Evolutionary conservation across 164 flowering plant genomes (phyloP).

Genomic region (Aristolochia contorta): DNA sequence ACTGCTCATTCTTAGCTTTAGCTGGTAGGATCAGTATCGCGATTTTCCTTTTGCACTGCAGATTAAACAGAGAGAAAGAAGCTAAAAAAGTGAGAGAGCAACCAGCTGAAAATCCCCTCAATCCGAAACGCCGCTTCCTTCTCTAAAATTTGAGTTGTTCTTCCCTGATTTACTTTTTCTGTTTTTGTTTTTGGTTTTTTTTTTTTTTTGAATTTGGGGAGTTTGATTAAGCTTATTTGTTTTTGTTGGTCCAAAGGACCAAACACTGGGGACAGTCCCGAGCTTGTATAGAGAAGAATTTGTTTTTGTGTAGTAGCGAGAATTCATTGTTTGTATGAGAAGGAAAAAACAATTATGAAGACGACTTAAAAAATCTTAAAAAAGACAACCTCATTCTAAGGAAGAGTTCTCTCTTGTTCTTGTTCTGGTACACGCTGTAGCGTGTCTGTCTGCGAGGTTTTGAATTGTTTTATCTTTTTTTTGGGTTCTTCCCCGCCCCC

Average conservation of each 20-base stretch:
- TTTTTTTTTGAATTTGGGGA: neutral
- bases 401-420: no score
- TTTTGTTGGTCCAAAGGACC: slow-evolving; percentile 14
- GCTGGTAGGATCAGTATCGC: no score
- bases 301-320: slow-evolving; percentile 13
- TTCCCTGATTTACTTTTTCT: neutral
- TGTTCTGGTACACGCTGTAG: no score
- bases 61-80: no score
- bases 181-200: neutral
- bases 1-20: no score
- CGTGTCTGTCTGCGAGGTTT: no score
- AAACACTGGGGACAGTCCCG: neutral
- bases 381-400: neutral
- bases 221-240: slow-evolving; percentile 3
- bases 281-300: slow-evolving; percentile 14
- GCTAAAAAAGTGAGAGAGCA: no score
- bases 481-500: no score
- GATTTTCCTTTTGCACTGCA: no score
- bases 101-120: no score
- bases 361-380: neutral
- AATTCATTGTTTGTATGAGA: slow-evolving; percentile 14
- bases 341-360: slow-evolving; percentile 4
- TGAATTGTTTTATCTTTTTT: no score
- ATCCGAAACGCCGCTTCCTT: no score
- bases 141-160: neutral